A percentile compares a stretch with the other conserved stretches of the same genome.
phyloP scores from a whole-genome alignment of 2,329 filamentous ascomycete genomes.

The Xenoacremonium recifei region DNA sequence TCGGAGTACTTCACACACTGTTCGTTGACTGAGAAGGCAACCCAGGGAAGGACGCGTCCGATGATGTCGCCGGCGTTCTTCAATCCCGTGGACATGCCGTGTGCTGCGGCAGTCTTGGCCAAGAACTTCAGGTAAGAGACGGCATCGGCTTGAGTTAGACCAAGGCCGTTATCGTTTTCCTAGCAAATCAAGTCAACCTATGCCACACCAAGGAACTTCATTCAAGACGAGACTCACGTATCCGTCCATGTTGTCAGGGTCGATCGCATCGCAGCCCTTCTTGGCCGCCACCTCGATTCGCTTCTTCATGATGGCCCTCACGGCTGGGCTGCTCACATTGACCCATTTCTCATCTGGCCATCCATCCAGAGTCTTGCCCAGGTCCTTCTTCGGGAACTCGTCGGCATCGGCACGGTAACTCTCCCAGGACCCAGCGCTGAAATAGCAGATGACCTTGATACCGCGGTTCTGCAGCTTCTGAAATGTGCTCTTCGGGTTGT shows the following conservation, averaged over 20 bases:
- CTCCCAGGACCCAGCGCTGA: conserved; percentile 70
- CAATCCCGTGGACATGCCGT: conserved; percentile 61
- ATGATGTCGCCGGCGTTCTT: conserved; percentile 69
- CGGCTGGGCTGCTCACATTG: conserved; percentile 53
- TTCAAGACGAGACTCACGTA: conserved; percentile 54
- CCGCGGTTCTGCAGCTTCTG: conserved; percentile 56
- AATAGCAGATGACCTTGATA: conserved; percentile 71
- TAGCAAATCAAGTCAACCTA: too few relatives aligned
- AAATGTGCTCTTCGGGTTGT: conserved; percentile 44
- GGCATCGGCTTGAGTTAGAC: conserved; percentile 54
- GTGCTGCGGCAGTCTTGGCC: conserved; percentile 48
- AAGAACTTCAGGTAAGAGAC: conserved; percentile 61
- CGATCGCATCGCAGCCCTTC: conserved; percentile 68
- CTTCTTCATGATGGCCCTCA: conserved; percentile 62
- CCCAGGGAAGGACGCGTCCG: conserved; percentile 39
- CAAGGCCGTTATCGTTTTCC: conserved; percentile 62
- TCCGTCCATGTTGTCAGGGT: conserved; percentile 70
- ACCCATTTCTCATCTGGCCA: conserved; percentile 71
- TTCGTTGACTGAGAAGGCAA: conserved; percentile 70
- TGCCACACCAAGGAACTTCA: conserved; percentile 1
- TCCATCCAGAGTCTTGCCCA: conserved; percentile 57
- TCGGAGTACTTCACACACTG: conserved; percentile 62
- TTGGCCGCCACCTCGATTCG: conserved; percentile 57
- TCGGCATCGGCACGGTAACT: conserved; percentile 57
- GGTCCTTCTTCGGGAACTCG: conserved; percentile 53